Evolutionary conservation across 176 grass and related monocot genomes (phyloP).

Genomic region (Oryza rufipogon): DNA sequence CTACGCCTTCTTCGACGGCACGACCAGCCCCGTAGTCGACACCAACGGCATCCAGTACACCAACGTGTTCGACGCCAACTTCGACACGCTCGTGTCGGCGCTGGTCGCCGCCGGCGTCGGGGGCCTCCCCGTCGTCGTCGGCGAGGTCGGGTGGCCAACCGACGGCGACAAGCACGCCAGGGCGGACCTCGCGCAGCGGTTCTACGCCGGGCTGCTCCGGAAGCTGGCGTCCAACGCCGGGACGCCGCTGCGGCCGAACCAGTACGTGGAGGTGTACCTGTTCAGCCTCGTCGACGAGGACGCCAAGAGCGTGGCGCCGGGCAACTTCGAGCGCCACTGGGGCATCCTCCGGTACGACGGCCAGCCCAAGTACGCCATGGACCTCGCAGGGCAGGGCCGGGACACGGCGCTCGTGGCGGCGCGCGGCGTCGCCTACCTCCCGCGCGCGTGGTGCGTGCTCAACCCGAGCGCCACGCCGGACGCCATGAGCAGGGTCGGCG

Average conservation of each 20-base stretch:
- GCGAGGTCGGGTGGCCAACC: conserved; percentile 81
- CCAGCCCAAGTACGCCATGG: conserved; percentile 69
- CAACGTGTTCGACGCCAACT: conserved; percentile 93
- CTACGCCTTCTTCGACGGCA: conserved; percentile 85
- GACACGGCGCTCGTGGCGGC: conserved; percentile 56
- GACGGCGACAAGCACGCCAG: conserved; percentile 72
- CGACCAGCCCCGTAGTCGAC: conserved; percentile 54
- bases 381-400: conserved; percentile 53
- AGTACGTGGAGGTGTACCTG: conserved; percentile 74
- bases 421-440: conserved; percentile 49
- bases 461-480: conserved; percentile 15
- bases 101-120: conserved; percentile 38
- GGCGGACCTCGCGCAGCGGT: conserved; percentile 41
- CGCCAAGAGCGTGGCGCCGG: conserved; percentile 62
- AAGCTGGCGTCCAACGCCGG: conserved; percentile 55
- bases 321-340: conserved; percentile 89
- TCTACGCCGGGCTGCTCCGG: conserved; percentile 62
- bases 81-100: conserved; percentile 71
- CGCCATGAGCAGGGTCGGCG: conserved; percentile 37
- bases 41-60: conserved; percentile 56
- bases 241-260: conserved; percentile 59
- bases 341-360: conserved; percentile 77
- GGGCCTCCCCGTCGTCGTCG: conserved; percentile 58
- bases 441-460: conserved; percentile 63
- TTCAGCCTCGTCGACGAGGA: conserved; percentile 91